Percentiles rank a stretch among this genome's conserved stretches.
phyloP scores from a whole-genome alignment of 163 green algal genomes.

The Scenedesmus sp. region DNA sequence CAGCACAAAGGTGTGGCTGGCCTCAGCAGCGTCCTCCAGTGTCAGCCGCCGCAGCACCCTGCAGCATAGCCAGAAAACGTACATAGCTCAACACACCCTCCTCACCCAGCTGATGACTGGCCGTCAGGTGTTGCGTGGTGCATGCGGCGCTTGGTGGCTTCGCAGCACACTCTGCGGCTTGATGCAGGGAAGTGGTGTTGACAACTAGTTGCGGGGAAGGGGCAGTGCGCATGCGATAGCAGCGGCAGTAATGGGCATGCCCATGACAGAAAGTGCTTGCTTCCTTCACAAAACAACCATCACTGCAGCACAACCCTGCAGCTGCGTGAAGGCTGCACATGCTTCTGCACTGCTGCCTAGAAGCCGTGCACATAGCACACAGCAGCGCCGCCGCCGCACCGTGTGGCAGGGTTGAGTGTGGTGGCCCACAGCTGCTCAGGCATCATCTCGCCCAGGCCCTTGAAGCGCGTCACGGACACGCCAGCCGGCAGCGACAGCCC shows the following conservation, averaged over 20 bases:
- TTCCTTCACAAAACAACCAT: too few species aligned
- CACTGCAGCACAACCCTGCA: too few species aligned
- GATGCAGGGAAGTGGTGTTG: too few species aligned
- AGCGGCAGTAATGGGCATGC: too few species aligned
- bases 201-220: too few species aligned
- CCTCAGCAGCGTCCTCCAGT: constrained; percentile 84
- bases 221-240: too few species aligned
- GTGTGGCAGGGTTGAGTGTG: constrained; percentile 92
- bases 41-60: constrained; percentile 84
- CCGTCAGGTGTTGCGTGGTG: neutral
- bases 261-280: too few species aligned
- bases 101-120: neutral
- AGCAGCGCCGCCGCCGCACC: constrained; percentile 56
- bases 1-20: constrained; percentile 81
- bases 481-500: constrained; percentile 24
- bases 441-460: constrained; percentile 99
- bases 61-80: neutral
- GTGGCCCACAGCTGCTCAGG: constrained; percentile 98
- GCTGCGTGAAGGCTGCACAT: neutral
- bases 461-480: constrained; percentile 71
- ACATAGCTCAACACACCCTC: neutral
- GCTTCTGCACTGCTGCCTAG: neutral
- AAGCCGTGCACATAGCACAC: neutral
- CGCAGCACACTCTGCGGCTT: too few species aligned
- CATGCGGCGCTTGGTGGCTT: too few species aligned